phyloP scores from a whole-genome alignment of 345 rosid genomes.

The Kernera saxatilis region DNA sequence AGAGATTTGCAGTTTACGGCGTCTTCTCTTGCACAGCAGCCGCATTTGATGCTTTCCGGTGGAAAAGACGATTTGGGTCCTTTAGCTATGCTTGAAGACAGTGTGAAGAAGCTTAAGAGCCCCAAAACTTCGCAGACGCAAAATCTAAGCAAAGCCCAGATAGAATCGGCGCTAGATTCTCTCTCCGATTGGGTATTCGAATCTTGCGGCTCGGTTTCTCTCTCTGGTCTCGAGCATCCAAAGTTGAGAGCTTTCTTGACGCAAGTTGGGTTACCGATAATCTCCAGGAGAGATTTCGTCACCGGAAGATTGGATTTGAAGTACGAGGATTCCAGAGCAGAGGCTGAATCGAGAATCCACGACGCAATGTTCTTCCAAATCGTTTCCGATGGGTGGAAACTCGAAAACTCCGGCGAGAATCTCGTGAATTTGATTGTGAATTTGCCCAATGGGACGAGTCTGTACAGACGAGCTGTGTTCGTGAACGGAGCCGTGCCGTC shows the following conservation, averaged over 20 bases:
- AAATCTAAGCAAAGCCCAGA: slow-evolving; percentile 68
- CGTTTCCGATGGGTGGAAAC: slow-evolving; percentile 88
- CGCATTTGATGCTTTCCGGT: slow-evolving; percentile 86
- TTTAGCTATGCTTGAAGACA: slow-evolving; percentile 90
- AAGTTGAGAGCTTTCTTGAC: slow-evolving; percentile 75
- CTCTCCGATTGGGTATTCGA: slow-evolving; percentile 92
- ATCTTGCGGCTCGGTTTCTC: slow-evolving; percentile 90
- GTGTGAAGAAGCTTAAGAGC: slow-evolving; percentile 91
- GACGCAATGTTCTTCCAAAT: slow-evolving; percentile 98
- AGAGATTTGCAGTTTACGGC: slow-evolving; percentile 22
- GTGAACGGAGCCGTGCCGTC: slow-evolving; percentile 69
- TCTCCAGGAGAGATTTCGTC: slow-evolving; percentile 62
- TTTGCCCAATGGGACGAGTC: slow-evolving; percentile 93
- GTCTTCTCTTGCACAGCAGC: slow-evolving; percentile 38
- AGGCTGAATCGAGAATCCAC: slow-evolving; percentile 72
- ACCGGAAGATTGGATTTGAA: slow-evolving; percentile 65
- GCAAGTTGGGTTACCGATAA: slow-evolving; percentile 81
- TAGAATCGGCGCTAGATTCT: slow-evolving; percentile 67
- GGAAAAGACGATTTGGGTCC: slow-evolving; percentile 94
- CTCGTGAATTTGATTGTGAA: slow-evolving; percentile 76
- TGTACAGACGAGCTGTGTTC: slow-evolving; percentile 74
- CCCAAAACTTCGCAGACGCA: slow-evolving; percentile 76
- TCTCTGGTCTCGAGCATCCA: slow-evolving; percentile 87
- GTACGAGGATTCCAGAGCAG: slow-evolving; percentile 74
- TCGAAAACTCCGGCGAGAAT: slow-evolving; percentile 38